Conservation (phyloP, 768 basidiomycete species). For the Pulveroboletus sp. region DNA sequence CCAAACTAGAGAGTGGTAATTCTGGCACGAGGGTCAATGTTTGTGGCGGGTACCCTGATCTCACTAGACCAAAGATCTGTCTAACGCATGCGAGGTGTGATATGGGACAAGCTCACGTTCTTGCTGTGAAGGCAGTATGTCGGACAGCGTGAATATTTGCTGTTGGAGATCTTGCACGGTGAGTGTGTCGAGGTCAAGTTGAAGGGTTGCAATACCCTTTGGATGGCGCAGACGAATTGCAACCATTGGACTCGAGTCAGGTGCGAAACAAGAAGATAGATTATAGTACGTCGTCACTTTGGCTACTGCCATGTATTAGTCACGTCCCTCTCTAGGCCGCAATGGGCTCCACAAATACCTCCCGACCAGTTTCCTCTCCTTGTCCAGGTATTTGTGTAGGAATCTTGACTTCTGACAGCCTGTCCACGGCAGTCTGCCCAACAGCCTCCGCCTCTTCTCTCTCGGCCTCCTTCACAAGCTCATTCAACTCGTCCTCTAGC, state of each 20-base stretch:
- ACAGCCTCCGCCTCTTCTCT: slow-evolving; percentile 37
- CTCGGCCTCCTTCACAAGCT: slow-evolving; percentile 47
- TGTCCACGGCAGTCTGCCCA: slow-evolving; percentile 21
- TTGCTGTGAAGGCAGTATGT: slow-evolving; percentile 76
- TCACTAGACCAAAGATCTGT: slow-evolving; percentile 45
- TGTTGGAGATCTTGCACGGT: slow-evolving; percentile 77
- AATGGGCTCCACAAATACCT: slow-evolving; percentile 2
- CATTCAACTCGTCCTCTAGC: slow-evolving; percentile 64
- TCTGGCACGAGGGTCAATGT: slow-evolving; percentile 69
- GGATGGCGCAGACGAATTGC: slow-evolving; percentile 82
- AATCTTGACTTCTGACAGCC: slow-evolving; percentile 18
- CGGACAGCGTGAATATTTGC: slow-evolving; percentile 60
- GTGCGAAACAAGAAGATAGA: not conserved
- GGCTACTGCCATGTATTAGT: slow-evolving; percentile 10
- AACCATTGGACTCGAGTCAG: slow-evolving; percentile 46
- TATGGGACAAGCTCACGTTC: slow-evolving; percentile 52
- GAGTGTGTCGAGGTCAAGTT: slow-evolving; percentile 58
- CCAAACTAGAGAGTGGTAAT: slow-evolving; percentile 72
- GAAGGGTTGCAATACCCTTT: slow-evolving; percentile 75
- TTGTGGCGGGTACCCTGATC: slow-evolving; percentile 83
- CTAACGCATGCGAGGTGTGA: not conserved
- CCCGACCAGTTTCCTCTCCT: not conserved
- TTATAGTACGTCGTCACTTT: slow-evolving; percentile 11
- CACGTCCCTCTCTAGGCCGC: slow-evolving; percentile 2
- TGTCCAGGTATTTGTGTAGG: slow-evolving; percentile 10